Percentiles rank a stretch among this genome's conserved stretches.
phyloP scores from a whole-genome alignment of 2,329 filamentous ascomycete species.

The Venturia oleaginea region DNA sequence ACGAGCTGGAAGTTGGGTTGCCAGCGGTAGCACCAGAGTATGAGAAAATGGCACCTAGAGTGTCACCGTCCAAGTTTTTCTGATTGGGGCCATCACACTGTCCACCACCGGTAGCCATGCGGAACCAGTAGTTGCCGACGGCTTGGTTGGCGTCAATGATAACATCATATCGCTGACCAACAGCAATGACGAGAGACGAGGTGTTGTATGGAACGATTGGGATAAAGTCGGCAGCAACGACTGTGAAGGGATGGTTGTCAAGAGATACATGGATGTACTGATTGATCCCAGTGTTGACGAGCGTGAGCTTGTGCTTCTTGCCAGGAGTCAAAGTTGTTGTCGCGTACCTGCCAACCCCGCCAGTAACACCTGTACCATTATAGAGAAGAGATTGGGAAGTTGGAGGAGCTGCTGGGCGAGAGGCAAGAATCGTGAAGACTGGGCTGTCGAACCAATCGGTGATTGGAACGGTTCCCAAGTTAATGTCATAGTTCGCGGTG shows the following conservation, averaged over 20 bases:
- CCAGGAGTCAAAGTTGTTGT: constrained; percentile 22
- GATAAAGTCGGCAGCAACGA: constrained; percentile 30
- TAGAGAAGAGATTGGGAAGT: constrained; percentile 11
- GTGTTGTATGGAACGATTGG: constrained; percentile 25
- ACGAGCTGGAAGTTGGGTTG: constrained; percentile 11
- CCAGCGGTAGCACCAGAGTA: constrained; percentile 10
- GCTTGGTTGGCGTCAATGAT: constrained; percentile 30
- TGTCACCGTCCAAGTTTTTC: constrained; percentile 4
- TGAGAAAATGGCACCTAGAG: constrained; percentile 9
- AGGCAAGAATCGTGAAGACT: constrained; percentile 12
- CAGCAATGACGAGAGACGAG: constrained; percentile 18
- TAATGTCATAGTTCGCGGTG: constrained; percentile 40
- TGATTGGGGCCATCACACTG: constrained; percentile 14
- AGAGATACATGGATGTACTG: constrained; percentile 33
- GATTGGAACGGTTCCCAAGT: constrained; percentile 13
- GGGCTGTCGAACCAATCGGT: constrained; percentile 15
- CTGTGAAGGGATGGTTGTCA: constrained; percentile 26
- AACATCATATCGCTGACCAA: constrained; percentile 33
- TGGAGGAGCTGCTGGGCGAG: constrained; percentile 11
- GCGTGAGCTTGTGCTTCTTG: constrained; percentile 34
- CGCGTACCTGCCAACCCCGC: constrained; percentile 19
- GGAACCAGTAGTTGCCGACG: constrained; percentile 28
- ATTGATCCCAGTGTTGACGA: constrained; percentile 39
- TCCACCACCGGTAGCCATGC: constrained; percentile 15
- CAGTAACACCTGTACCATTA: constrained; percentile 12